Evolutionary conservation across 768 basidiomycete genomes (phyloP), one percentile per base, ranked within the genome.

Genomic region (Boletus rufocinnamomeus): DNA sequence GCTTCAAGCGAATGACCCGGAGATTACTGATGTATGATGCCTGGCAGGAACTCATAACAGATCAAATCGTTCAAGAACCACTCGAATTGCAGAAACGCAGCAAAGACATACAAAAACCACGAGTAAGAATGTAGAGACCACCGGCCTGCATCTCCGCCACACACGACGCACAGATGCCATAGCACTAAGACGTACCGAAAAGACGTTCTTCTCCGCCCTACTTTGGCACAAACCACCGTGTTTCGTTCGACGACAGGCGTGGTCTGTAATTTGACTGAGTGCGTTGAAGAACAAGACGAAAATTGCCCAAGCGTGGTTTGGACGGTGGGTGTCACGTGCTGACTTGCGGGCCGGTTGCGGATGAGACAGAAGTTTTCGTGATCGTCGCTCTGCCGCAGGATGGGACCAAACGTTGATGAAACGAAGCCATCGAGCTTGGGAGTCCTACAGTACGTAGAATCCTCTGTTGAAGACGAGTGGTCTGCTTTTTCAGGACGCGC

Each of bases 221-320:
- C 70, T 73, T 73, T 73, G 70, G 70, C 70, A 69, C 70, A 73
- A 44, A 73, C 72, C 70, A 70, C 54, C 46, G 35, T 60, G 44
- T 35, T 27, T 40, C 54, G 52, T 62, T 37, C 40, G 37, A 58
- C 34, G 59, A 66, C 38, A 35, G 50, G 52, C 35, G 21, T 61
- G 72, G 60, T 63, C 61, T 70, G 70, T 62, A 72, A 72, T 72
- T 72, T 72, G 70, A 72, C 70, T 63, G 70, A 73, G 70, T 72
- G 70, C 72, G 72, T 63, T 67, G 56, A 52, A 61, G 56, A 61
- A 55, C 13, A 40, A 4, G 19, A 30, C 0, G 28, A 41, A 54
- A 65, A 52, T 13, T 25, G 27, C 1, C 4, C 6, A 17, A 8
- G 21, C 2, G 19, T 28, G 6, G 6, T 32, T 38, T 38, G 13